Conservation (phyloP, 2,329 filamentous ascomycete genomes). For the Plenodomus tracheiphilus region DNA sequence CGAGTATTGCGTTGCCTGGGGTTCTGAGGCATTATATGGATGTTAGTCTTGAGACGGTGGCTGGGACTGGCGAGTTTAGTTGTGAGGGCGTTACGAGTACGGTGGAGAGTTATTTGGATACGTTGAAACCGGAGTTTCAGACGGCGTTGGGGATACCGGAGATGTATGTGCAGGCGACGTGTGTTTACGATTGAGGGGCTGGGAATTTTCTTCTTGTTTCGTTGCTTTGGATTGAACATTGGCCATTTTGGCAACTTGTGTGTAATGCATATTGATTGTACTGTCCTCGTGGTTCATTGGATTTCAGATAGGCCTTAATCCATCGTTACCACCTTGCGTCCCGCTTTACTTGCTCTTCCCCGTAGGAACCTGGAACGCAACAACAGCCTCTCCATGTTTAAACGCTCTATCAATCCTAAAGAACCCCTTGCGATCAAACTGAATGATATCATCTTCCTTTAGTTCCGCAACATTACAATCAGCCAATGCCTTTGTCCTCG, state of each 20-base stretch:
- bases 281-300: no score
- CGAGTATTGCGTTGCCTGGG: no score
- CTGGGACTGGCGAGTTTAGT: no score
- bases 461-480: conserved; percentile 79
- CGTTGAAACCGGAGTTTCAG: neutral
- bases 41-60: no score
- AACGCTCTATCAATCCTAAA: conserved; percentile 77
- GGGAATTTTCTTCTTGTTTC: no score
- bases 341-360: conserved; percentile 54
- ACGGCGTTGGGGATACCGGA: neutral
- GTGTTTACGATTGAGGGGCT: no score
- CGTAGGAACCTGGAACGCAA: conserved; percentile 72
- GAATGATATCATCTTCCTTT: conserved; percentile 88
- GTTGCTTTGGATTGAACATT: no score
- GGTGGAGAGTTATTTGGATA: neutral
- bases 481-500: conserved; percentile 72
- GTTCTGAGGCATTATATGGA: neutral
- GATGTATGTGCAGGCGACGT: neutral
- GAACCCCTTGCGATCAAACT: conserved; percentile 92
- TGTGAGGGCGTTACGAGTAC: no score
- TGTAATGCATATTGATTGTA: no score
- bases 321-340: neutral
- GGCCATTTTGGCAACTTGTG: no score
- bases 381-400: conserved; percentile 60
- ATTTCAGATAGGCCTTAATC: no score